A percentile compares a stretch with the other conserved stretches of the same genome.
These are phyloP conservation scores for Ascochyta fabae DNA, from an alignment of 2,329 filamentous ascomycete species.

Conservation along the genomic window DNA sequence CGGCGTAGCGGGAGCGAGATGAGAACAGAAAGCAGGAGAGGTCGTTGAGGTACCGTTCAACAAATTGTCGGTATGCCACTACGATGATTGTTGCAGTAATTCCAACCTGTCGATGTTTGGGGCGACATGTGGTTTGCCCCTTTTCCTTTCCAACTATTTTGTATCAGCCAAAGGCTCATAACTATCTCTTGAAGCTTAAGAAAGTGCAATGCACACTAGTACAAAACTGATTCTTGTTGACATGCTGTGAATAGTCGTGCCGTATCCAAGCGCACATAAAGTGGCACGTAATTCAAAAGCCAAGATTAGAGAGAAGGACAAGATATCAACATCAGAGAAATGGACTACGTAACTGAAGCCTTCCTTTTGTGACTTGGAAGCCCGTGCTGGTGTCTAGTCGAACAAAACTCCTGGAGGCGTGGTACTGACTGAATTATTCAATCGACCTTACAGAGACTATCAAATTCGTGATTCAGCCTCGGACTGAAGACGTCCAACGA, in stretches of 20 bases:
- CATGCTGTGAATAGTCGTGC: not conserved
- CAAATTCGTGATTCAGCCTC: constrained; percentile 30
- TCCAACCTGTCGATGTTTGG: not conserved
- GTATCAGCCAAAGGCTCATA: not conserved
- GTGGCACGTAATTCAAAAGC: not conserved
- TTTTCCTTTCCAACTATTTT: not conserved
- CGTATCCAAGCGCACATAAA: not conserved
- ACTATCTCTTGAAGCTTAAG: not conserved
- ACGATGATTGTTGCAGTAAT: not conserved
- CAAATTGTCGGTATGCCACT: not conserved
- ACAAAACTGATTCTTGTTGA: not conserved
- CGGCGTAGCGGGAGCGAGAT: not conserved
- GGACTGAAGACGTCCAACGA: constrained; percentile 65
- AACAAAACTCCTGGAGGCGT: not conserved
- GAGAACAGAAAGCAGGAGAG: not conserved
- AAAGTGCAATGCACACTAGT: too few species aligned
- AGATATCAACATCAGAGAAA: not conserved
- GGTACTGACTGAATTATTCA: not conserved
- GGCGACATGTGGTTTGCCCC: not conserved
- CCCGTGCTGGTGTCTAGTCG: not conserved
- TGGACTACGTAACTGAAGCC: not conserved
- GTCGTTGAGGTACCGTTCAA: too few species aligned
- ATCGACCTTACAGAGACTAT: not conserved
- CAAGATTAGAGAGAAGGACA: not conserved
- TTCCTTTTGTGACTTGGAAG: not conserved